Percentiles rank a stretch among this genome's conserved stretches.
Evolutionary conservation across 2,329 filamentous ascomycete species (phyloP).

Genomic region (Epichloe coenophiala): DNA sequence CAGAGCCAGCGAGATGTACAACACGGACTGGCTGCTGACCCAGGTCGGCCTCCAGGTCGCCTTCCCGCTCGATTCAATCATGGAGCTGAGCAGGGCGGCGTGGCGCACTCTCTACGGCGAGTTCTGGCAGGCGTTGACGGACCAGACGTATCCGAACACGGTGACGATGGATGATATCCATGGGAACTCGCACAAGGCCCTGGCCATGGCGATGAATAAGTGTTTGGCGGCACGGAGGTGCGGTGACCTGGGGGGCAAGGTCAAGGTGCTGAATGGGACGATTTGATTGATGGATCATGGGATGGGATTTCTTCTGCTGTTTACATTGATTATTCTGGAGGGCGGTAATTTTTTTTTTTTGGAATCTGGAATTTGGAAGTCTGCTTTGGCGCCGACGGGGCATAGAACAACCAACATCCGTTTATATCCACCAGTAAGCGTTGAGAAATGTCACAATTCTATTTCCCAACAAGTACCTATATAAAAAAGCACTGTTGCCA

Average conservation of each 20-base stretch:
- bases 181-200: conserved; percentile 11
- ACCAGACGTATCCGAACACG: conserved; percentile 19
- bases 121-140: conserved; percentile 13
- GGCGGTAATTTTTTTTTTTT: too few species aligned
- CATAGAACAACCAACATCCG: too few species aligned
- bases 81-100: conserved; percentile 5
- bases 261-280: conserved; percentile 2
- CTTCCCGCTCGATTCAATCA: conserved; percentile 3
- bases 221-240: conserved; percentile 17
- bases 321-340: too few species aligned
- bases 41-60: conserved; percentile 5
- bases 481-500: too few species aligned
- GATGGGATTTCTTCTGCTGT: too few species aligned
- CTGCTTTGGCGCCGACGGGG: too few species aligned
- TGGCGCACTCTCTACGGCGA: conserved; percentile 12
- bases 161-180: conserved; percentile 17
- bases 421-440: too few species aligned
- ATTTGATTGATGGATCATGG: too few species aligned
- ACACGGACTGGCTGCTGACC: conserved; percentile 16
- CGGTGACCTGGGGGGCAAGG: conserved; percentile 12
- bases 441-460: too few species aligned
- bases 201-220: conserved; percentile 17
- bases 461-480: too few species aligned
- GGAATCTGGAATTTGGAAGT: too few species aligned
- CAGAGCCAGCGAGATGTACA: conserved; percentile 9